A percentile compares a stretch with the other conserved stretches of the same genome.
Conservation (phyloP, 257 asterid genomes). For the Mitragyna speciosa region DNA sequence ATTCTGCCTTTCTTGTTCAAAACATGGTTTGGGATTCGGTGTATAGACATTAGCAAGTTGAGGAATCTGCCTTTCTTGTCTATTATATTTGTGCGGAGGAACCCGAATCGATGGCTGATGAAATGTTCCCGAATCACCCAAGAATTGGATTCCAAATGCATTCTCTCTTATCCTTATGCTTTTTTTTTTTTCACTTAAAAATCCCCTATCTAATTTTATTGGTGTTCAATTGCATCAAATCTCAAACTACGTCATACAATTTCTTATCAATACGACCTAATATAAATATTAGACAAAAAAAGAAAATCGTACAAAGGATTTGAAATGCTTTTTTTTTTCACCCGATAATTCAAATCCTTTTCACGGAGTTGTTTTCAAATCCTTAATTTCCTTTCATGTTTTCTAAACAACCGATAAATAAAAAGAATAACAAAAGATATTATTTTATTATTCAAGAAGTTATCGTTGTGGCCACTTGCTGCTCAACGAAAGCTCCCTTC, state of each 20-base stretch:
- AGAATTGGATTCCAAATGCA: conserved; percentile 28
- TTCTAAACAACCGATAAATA: conserved; percentile 1
- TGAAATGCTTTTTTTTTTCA: no score
- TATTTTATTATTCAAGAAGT: neutral
- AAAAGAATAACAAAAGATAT: conserved; percentile 12
- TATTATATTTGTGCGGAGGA: neutral
- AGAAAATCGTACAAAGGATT: no score
- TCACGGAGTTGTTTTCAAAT: neutral
- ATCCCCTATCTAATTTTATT: no score
- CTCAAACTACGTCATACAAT: no score
- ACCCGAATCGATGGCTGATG: neutral
- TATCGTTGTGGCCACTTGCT: neutral
- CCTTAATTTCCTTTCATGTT: neutral
- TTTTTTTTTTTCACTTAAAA: conserved; percentile 16
- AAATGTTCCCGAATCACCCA: neutral
- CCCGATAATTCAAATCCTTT: neutral
- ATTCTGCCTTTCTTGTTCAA: conserved; percentile 1
- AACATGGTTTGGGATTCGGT: neutral
- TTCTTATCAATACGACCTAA: no score
- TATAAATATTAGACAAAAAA: no score
- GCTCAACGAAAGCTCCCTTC: neutral
- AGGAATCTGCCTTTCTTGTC: conserved; percentile 1
- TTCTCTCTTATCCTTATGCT: conserved; percentile 10
- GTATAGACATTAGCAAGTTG: neutral
- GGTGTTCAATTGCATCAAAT: no score